Evolutionary conservation across 495 filamentous ascomycete species (phyloP).

Genomic region (Neurospora sp.): DNA sequence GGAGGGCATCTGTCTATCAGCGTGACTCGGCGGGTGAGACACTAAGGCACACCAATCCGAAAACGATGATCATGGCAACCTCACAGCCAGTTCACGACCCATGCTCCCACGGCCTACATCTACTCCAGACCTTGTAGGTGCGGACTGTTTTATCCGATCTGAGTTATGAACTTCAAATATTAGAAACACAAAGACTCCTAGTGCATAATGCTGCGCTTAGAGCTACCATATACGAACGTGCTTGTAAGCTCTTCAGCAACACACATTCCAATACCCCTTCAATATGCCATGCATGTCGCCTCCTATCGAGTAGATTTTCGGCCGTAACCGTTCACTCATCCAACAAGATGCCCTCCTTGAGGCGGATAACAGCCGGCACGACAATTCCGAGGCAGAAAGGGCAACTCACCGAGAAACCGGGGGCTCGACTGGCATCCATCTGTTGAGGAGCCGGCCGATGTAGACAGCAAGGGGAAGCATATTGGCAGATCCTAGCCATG

Average conservation of each 20-base stretch:
- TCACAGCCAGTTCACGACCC: not conserved
- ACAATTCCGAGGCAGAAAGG: not conserved
- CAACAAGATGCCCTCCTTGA: not conserved
- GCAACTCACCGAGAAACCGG: not conserved
- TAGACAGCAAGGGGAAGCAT: not conserved
- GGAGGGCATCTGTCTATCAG: slow-evolving; percentile 9
- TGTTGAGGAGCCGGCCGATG: not conserved
- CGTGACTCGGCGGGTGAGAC: slow-evolving; percentile 26
- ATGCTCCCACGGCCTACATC: not conserved
- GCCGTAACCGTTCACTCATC: not conserved
- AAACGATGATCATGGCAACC: slow-evolving; percentile 6
- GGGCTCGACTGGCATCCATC: not conserved
- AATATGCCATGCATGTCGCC: not conserved
- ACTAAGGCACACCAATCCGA: slow-evolving; percentile 19
- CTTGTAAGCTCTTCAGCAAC: not conserved
- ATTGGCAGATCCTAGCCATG: not conserved
- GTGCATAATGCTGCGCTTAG: not conserved
- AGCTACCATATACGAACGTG: not conserved
- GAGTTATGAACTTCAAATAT: not conserved
- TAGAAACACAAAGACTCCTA: not conserved
- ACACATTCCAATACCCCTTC: not conserved
- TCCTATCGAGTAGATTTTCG: not conserved
- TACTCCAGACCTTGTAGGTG: not conserved
- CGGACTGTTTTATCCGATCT: not conserved
- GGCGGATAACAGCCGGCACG: not conserved